Base-by-base conservation (phyloP, 192 early-diverging fungal genomes). In the Podila epicladia region DNA sequence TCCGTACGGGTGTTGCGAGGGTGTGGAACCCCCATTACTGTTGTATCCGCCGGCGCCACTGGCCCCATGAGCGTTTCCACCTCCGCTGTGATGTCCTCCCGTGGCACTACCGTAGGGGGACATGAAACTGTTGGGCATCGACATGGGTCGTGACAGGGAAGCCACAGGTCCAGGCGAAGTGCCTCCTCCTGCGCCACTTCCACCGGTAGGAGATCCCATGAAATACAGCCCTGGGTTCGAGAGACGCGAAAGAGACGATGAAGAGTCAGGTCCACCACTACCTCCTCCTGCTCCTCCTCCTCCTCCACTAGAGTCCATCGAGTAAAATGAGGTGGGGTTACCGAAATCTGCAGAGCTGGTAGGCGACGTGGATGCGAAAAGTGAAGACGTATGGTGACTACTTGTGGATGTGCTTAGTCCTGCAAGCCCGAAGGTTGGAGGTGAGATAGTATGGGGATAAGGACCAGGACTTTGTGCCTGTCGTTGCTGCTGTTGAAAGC, bases 221-320 rank as follows among this genome's bases (percentile, higher is more conserved):
- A 61, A 61, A 20, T 61, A 61, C 9, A 61, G 26, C 5, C 59
- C 59, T 33, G 33, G 59, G 29, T 33, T 61, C 28, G 59, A 31
- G 59, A 61, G 35, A 0, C 59, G 22, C 3, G 59, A 61, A 32
- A 60, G 26, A 0, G 58, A 60, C 24, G 58, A 29, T 4, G 58
- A 28, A 2, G 22, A 31, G 58, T 60, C 58, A 4, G 22, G 29
- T 60, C 29, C 58, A 8, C n/a, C n/a, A 19, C 6, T 60, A 31
- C 9, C 29, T 19, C 59, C 26, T 2, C 59, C 53, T 15, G 9
- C 38, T 45, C 41, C 41, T 2, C 41, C 41, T 45, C 41, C 41
- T 45, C 41, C 41, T 45, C 41, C 41, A 17, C 41, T 45, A 12
- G 41, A 45, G 41, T 55, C n/a, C 22, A 19, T 61, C 2, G 59